These are phyloP conservation scores for Penicillium sp. DNA, from an alignment of 2,329 filamentous ascomycete species.

Conservation along the genomic window DNA sequence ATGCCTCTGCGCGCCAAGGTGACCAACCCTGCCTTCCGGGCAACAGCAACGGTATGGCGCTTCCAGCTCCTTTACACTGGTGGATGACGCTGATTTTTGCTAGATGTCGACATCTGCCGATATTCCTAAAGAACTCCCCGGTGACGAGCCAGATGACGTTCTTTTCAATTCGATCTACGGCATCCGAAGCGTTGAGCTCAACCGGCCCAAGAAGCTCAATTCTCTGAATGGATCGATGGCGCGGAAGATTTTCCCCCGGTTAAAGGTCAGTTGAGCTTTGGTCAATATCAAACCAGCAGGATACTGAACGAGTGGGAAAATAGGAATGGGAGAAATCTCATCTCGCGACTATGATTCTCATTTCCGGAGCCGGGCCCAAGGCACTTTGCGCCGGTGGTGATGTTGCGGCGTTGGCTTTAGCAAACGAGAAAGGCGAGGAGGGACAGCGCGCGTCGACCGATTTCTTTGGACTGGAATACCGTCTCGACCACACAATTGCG, in stretches of 20 bases:
- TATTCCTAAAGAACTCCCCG: constrained; percentile 51
- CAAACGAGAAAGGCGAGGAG: constrained; percentile 61
- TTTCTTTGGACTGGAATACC: constrained; percentile 94
- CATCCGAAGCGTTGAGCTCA: constrained; percentile 85
- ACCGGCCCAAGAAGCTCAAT: constrained; percentile 87
- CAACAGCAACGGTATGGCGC: constrained; percentile 48
- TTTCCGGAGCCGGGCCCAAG: constrained; percentile 80
- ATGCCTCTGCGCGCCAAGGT: constrained; percentile 83
- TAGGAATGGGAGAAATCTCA: constrained; percentile 91
- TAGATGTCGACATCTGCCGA: constrained; percentile 42
- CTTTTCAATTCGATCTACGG: constrained; percentile 86
- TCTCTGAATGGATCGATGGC: constrained; percentile 92
- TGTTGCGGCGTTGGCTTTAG: constrained; percentile 68
- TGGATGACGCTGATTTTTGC: constrained; percentile 13
- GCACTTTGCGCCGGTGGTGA: constrained; percentile 94
- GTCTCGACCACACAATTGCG: constrained; percentile 89
- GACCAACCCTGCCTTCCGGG: constrained; percentile 52
- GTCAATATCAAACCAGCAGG: no score
- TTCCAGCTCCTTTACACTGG: background rate
- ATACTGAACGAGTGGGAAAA: constrained; percentile 13
- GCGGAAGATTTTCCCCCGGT: constrained; percentile 80
- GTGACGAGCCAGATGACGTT: constrained; percentile 81
- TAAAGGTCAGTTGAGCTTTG: constrained; percentile 58
- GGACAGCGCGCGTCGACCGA: constrained; percentile 70
- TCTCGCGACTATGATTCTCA: constrained; percentile 83